phyloP scores from a whole-genome alignment of 805 yeast species.

The Suhomyces vadensis region DNA sequence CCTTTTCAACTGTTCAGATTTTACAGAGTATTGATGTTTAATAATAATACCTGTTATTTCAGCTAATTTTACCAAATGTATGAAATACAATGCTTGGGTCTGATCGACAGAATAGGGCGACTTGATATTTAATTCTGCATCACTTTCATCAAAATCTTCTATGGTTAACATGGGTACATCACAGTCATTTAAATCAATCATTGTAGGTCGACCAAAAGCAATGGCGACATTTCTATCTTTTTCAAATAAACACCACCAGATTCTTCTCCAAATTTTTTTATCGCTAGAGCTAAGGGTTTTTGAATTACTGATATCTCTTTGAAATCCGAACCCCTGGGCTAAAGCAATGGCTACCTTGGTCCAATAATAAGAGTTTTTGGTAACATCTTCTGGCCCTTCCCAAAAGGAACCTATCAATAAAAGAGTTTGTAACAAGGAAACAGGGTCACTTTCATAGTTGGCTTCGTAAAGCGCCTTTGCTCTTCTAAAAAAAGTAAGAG shows the following conservation, averaged over 20 bases:
- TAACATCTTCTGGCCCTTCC: conserved; percentile 71
- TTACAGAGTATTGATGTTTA: conserved; percentile 68
- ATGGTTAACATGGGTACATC: conserved; percentile 70
- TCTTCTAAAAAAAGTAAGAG: conserved; percentile 57
- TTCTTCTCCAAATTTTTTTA: conserved; percentile 57
- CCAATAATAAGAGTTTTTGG: conserved; percentile 70
- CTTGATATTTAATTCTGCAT: conserved; percentile 35
- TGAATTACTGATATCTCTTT: conserved; percentile 51
- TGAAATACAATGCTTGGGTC: conserved; percentile 56
- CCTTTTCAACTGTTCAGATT: conserved; percentile 56
- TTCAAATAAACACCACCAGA: conserved; percentile 77
- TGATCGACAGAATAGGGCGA: conserved; percentile 48
- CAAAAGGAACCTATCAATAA: conserved; percentile 66
- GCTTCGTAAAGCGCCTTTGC: conserved; percentile 77
- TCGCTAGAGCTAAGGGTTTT: conserved; percentile 39
- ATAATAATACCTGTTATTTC: conserved; percentile 71
- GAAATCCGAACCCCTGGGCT: conserved; percentile 78
- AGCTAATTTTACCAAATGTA: conserved; percentile 63
- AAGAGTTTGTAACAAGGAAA: conserved; percentile 60
- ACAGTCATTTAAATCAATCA: conserved; percentile 69
- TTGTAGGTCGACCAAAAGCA: conserved; percentile 72
- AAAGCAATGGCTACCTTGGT: conserved; percentile 65
- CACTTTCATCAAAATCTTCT: conserved; percentile 64
- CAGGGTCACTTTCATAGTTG: conserved; percentile 64
- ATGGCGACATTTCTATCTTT: conserved; percentile 70